Conservation (phyloP, 75 land plant genomes). For the Selaginella moellendorffii region DNA sequence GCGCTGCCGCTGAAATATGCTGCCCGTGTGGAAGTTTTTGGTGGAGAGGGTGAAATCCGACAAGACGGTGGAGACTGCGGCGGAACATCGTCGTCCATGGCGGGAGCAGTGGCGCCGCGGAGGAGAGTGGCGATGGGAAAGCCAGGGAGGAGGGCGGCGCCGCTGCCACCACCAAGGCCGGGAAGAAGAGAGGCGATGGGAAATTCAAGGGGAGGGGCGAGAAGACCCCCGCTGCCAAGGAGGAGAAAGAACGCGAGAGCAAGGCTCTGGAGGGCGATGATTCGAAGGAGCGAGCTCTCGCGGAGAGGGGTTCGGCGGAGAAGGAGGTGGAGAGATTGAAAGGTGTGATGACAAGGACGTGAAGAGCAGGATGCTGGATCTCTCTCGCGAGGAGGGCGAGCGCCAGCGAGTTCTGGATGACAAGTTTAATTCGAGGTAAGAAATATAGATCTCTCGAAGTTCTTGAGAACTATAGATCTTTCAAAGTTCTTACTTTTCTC, state of each 20-base stretch:
- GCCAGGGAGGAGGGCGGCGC: too few relatives aligned
- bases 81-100: constrained; percentile 82
- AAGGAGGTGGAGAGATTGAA: constrained; percentile 82
- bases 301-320: constrained; percentile 73
- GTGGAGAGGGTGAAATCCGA: constrained; percentile 74
- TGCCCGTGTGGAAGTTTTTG: constrained; percentile 74
- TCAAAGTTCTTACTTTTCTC: too few relatives aligned
- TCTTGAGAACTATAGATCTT: too few relatives aligned
- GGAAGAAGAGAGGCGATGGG: background rate
- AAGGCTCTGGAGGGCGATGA: constrained; percentile 29
- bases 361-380: constrained; percentile 68
- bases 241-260: too few relatives aligned
- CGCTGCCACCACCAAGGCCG: background rate
- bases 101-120: background rate
- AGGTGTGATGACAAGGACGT: constrained; percentile 60
- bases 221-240: background rate
- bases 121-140: constrained; percentile 6
- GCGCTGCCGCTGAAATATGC: constrained; percentile 85
- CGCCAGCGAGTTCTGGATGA: constrained; percentile 81
- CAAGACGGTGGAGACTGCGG: constrained; percentile 72
- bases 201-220: background rate
- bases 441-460: too few relatives aligned
- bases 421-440: constrained; percentile 71
- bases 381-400: constrained; percentile 80
- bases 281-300: constrained; percentile 49